Conservation (phyloP, 2,329 filamentous ascomycete species). For the Ophiostoma angusticollis region DNA sequence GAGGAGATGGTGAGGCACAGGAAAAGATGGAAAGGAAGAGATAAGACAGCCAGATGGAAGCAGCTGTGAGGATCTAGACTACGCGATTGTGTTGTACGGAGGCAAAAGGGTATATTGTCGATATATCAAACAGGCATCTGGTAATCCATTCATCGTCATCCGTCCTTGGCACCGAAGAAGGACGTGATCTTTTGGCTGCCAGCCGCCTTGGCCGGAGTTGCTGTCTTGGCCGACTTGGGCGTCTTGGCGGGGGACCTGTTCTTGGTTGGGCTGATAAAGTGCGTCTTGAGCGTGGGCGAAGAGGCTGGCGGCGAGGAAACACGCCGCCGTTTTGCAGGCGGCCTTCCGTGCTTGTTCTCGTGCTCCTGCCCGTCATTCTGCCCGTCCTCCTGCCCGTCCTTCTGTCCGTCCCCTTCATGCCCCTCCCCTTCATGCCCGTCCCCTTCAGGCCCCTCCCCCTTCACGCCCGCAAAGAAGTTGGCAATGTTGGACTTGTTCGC, state of each 20-base stretch:
- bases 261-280: neutral
- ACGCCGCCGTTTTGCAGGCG: too few species aligned
- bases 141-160: too few species aligned
- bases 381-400: neutral
- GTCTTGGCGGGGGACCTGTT: neutral
- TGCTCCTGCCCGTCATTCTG: neutral
- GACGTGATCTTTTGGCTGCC: slow-evolving; percentile 9
- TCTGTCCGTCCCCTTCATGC: neutral
- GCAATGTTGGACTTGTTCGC: slow-evolving; percentile 90
- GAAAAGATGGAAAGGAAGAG: too few species aligned
- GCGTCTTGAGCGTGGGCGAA: too few species aligned
- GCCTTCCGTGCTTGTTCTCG: too few species aligned
- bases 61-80: too few species aligned
- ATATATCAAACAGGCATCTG: too few species aligned
- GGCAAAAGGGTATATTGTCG: too few species aligned
- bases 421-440: neutral
- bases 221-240: neutral
- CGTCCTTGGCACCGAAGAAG: slow-evolving; percentile 4
- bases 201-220: neutral
- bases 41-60: too few species aligned
- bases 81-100: too few species aligned
- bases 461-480: slow-evolving; percentile 65
- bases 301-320: too few species aligned
- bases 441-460: slow-evolving; percentile 28
- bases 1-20: too few species aligned